These are phyloP conservation scores for Colletotrichum destructivum DNA, from an alignment of 2,329 filamentous ascomycete genomes.

Conservation along the genomic window DNA sequence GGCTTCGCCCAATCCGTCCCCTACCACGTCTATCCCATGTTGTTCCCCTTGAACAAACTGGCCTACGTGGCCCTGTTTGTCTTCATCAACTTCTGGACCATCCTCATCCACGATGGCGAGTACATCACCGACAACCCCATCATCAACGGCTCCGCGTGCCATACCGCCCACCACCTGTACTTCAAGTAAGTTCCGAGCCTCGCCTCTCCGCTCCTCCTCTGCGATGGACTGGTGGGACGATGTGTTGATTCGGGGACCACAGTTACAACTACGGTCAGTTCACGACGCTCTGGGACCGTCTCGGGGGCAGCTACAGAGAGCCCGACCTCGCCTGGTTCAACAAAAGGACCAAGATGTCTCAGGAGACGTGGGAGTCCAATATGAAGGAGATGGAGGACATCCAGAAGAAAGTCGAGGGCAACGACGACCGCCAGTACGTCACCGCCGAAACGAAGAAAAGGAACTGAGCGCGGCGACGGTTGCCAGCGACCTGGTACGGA, in stretches of 20 bases:
- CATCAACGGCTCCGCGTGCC: slow-evolving; percentile 95
- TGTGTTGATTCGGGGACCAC: slow-evolving; percentile 66
- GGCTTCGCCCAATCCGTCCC: slow-evolving; percentile 91
- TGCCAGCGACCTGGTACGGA: not conserved
- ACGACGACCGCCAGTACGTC: slow-evolving; percentile 44
- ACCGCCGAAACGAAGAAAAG: slow-evolving; percentile 45
- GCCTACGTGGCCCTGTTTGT: slow-evolving; percentile 88
- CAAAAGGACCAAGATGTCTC: slow-evolving; percentile 79
- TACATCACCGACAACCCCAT: slow-evolving; percentile 92
- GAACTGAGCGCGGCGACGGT: slow-evolving; percentile 24
- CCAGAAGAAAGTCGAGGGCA: slow-evolving; percentile 61
- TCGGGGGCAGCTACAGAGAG: slow-evolving; percentile 80
- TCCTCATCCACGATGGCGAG: slow-evolving; percentile 96
- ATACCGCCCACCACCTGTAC: slow-evolving; percentile 80
- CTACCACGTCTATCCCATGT: slow-evolving; percentile 93
- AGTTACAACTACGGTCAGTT: slow-evolving; percentile 80
- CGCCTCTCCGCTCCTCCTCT: not conserved
- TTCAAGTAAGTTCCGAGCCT: slow-evolving; percentile 39
- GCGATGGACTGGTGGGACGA: not conserved
- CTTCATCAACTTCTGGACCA: slow-evolving; percentile 97
- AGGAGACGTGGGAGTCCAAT: slow-evolving; percentile 74
- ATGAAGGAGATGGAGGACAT: slow-evolving; percentile 76
- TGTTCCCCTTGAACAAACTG: slow-evolving; percentile 94
- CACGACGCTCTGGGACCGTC: slow-evolving; percentile 81
- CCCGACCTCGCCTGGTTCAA: slow-evolving; percentile 81